Percentiles rank a stretch among this genome's conserved stretches.
phyloP scores from a whole-genome alignment of 441 rosid genomes.

The Mallotus japonicus region DNA sequence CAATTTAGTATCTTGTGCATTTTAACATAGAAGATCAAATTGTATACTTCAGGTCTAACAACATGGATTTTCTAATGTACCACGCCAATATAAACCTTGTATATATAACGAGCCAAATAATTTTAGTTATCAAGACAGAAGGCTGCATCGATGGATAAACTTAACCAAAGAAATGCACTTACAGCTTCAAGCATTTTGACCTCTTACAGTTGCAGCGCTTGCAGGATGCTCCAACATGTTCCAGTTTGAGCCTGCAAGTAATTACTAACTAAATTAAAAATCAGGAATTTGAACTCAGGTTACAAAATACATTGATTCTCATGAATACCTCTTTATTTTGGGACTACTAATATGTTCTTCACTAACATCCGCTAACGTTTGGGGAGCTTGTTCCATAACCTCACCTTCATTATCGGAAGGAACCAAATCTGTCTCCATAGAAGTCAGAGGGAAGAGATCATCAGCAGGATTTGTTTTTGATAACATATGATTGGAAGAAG shows the following conservation, averaged over 20 bases:
- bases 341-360: slow-evolving; percentile 55
- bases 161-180: slow-evolving; percentile 33
- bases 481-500: slow-evolving; percentile 17
- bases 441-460: slow-evolving; percentile 33
- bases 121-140: neutral
- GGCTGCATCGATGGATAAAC: neutral
- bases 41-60: neutral
- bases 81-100: neutral
- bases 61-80: neutral
- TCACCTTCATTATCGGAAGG: slow-evolving; percentile 35
- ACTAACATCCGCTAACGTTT: slow-evolving; percentile 28
- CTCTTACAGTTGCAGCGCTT: slow-evolving; percentile 97
- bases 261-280: slow-evolving; percentile 7
- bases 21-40: neutral
- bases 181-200: slow-evolving; percentile 98
- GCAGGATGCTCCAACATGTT: slow-evolving; percentile 63
- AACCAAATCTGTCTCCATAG: slow-evolving; percentile 40
- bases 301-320: slow-evolving; percentile 4
- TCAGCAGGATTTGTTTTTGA: slow-evolving; percentile 25
- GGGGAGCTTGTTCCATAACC: slow-evolving; percentile 41
- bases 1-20: neutral
- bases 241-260: slow-evolving; percentile 51
- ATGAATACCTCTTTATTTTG: slow-evolving; percentile 47
- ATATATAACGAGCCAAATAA: neutral
- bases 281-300: neutral